Base-by-base conservation (phyloP, 1,139 yeast genomes). In the Schwanniomyces etchellsii region DNA sequence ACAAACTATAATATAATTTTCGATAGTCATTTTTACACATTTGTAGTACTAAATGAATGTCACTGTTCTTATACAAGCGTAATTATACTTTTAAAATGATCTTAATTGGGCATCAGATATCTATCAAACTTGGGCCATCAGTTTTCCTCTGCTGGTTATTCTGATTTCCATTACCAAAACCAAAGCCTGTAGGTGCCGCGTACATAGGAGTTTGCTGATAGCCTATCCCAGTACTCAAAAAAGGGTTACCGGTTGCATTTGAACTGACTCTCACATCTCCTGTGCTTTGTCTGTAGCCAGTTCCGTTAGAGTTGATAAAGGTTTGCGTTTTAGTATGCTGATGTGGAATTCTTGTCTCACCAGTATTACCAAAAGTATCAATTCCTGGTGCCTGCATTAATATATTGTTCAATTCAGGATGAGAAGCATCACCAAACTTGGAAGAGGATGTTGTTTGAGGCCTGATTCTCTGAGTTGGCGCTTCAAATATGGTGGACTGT, bases 281-380 rank as follows among this genome's bases (percentile, higher is more conserved):
- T 16, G 64, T 64, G 12, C 9, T 14, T 44, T 74, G 81, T 47
- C 66, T 77, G 45, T 71, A 73, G 28, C 96, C 96, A 3, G 95
- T 83, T 43, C 95, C 95, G 42, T 81, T 80, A 11, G 96, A 83
- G 55, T 84, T 86, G 47, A 89, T 72, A 51, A 86, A 88, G 14
- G 75, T 79, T 12, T 81, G 78, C 5, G 93, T 77, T 43, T 74
- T 77, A 1, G 97, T 89, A 54, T 84, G 94, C 50, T 91, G 97
- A 32, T 95, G 94, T 9, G 97, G 95, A 36, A 91, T 74, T 60
- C 96, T 78, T 17, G 80, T 60, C 11, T 81, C 83, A 32, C 98
- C 98, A 4, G 86, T 81, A 55, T 91, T 91, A 57, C 98, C 98
- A 56, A 85, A 91, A 0, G 97, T 89, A 57, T 91, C 98, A 35